Evolutionary conservation across 352 stramenopile species (phyloP), one percentile per base, ranked within the genome.

Genomic region (Pythium biforme): DNA sequence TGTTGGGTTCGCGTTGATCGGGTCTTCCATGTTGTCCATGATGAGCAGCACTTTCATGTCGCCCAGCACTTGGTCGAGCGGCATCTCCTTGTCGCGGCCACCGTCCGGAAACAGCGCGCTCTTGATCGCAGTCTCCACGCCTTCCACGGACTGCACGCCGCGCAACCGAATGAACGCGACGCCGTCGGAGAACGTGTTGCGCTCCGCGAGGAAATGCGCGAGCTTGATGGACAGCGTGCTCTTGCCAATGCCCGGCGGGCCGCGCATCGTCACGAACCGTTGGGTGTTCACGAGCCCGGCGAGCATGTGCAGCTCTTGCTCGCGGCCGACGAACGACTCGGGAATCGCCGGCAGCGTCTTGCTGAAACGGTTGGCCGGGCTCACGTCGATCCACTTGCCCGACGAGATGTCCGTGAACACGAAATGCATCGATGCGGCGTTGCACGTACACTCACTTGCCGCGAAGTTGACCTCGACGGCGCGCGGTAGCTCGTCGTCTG

Each of bases 1-100:
- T 4, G 77, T 71, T 4, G 79, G 79, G 15, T 83, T 85, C 0
- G 83, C 76, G 54, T 89, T 89, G 64, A 88, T 84, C 23, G 81
- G 80, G 50, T 93, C 84, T 58, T 93, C 81, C 78, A 91, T 89
- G 67, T 93, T 90, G 71, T 93, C 84, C 68, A 93, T 74, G 37
- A 93, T 76, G 17, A 93, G 62, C 51, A 93, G 62, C 55, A 88
- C 64, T 17, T 81, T 83, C 64, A 78, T 60, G 12, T 91, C 80
- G 2, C 72, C 53, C 4, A 93, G 68, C 6, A 77, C 59, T 58
- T 86, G 73, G 40, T 86, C 64, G 4, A 93, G 70, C 25, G 79
- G 77, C 34, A 84, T 71, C 49, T 89, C 81, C 45, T 89, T 88
- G 49, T 90, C 77, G 1, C 73, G 76, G 4, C 76, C 79, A 23